Evolutionary conservation across 805 yeast species (phyloP), one percentile per base, ranked within the genome.

Genomic region (Sungouiozyma ichnusensis): DNA sequence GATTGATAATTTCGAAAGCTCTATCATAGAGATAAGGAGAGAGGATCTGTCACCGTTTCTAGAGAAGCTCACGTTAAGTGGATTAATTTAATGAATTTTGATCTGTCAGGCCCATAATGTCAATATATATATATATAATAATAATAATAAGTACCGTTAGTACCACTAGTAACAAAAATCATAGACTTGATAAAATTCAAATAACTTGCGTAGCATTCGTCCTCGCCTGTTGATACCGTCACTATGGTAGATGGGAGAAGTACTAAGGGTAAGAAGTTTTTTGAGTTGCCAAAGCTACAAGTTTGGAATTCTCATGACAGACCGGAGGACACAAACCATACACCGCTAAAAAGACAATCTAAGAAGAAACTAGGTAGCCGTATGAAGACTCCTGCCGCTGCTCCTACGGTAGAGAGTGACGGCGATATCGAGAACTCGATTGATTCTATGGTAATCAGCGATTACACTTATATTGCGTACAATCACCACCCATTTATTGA

Each of bases 1-100:
- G 53, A 83, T 92, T 47, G 97, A 92, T 60, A 86, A 95, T 55
- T 92, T 92, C 63, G 97, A 92, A 58, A 84, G 94, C 48, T 79
- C 97, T 3, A 85, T 92, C 17, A 86, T 92, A 36, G 97, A 92
- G 64, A 79, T 92, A 35, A 66, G 85, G 45, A 81, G 79, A 55
- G 95, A 88, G 38, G 98, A 92, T 58, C 66, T 92, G 48, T 70
- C 86, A 3, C 85, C 95, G 39, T 92, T 92, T 55, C 64, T 92
- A 46, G 97, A 92, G 58, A 76, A 77, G 44, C 66, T 90, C 47
- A 85, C 95, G 9, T 59, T 82, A 38, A 81, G 87, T 65, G 88
- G 88, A 2, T 58, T 75, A 38, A 63, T 73, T n/a, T 68, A 45
- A 48, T 16, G 2, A 5, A 5, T 19, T 15, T 29, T 17, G 4